Base-by-base conservation (phyloP, 306 rosid genomes). In the Vigna reflexopilosa region DNA sequence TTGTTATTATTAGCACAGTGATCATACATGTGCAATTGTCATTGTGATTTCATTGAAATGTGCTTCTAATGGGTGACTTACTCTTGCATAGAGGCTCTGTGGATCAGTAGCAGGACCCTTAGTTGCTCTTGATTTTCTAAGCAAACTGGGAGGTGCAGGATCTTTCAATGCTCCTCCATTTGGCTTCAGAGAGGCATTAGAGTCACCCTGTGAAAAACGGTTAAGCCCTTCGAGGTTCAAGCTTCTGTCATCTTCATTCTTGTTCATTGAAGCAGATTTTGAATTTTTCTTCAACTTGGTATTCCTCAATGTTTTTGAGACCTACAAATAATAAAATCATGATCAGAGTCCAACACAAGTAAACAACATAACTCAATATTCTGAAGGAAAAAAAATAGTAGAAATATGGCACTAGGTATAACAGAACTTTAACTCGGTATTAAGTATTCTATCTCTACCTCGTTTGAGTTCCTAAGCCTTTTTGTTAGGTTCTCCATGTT, bases 81-180 rank as follows among this genome's bases (percentile, higher is more conserved):
- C 98, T 78, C 97, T 92, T 67, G 97, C 98, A 73, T 90, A 90
- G 42, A 92, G 89, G 81, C 93, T 89, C 52, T 90, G 98, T 6
- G 95, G 84, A 69, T 92, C 97, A n/a, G 93, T 87, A 76, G 95
- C 91, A 52, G 90, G 78, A 50, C 91, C 81, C 50, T 68, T 79
- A 3, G 78, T 80, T 20, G 90, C 89, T 82, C 83, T 86, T 51
- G 87, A 73, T 85, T 88, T 91, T 22, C 85, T 70, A 24, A 57
- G 72, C 66, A 67, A 78, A 12, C 67, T 72, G 40, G 77, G 52
- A 77, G 81, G 32, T 66, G 52, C 38, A 63, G 10, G 61, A 42
- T 34, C 85, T 70, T 84, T 84, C 2, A 83, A 83, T 13, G 15
- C 58, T 57, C 86, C 86, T 59, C 85, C 84, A 44, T 77, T 85